Evolutionary conservation across 2,329 filamentous ascomycete species (phyloP), one percentile per base, ranked within the genome.

Genomic region (Fusarium falciforme): DNA sequence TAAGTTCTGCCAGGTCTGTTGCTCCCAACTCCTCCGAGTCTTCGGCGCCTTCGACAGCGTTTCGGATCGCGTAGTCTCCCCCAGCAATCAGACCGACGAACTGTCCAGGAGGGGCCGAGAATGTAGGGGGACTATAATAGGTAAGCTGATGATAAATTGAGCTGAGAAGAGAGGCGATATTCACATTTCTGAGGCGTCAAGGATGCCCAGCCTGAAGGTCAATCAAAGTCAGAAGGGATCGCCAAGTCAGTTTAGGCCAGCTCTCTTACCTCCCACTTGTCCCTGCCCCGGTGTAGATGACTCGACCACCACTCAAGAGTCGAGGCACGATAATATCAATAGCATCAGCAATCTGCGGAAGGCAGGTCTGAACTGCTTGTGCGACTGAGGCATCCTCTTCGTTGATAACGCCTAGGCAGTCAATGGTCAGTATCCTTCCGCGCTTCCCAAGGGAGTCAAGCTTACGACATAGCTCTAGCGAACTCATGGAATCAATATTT

Each of bases 41-140:
- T 36, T 74, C 72, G 35, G 72, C 72, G 4, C 70, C 72, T 58
- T 74, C 72, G 6, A 66, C 63, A n/a, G 72, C 72, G 38, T 74
- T 67, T 25, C 70, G 70, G 9, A 74, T 70, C 1, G 72, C 72
- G 35, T 71, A 31, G 12, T 54, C 49, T 54, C 49, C 49, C 3
- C 49, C 49, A 8, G 49, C 49, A 14, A 54, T 54, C 5, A 54
- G 10, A 2, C 49, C 49, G 6, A 54, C 27, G n/a, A 54, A 54
- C 10, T 54, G 49, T 8, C 49, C 49, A 20, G 49, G 27, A 33
- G 49, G 49, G 10, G 49, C 49, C 4, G 49, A 54, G 17, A 54
- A 54, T 14, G 49, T 54, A 4, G 49, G 49, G 17, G 49, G 49
- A 20, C 27, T 36, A n/a, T 38, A 1, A n/a, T 17, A 8, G 36